Evolutionary conservation across 805 yeast genomes (phyloP).

Genomic region (Clavispora carvajalis): DNA sequence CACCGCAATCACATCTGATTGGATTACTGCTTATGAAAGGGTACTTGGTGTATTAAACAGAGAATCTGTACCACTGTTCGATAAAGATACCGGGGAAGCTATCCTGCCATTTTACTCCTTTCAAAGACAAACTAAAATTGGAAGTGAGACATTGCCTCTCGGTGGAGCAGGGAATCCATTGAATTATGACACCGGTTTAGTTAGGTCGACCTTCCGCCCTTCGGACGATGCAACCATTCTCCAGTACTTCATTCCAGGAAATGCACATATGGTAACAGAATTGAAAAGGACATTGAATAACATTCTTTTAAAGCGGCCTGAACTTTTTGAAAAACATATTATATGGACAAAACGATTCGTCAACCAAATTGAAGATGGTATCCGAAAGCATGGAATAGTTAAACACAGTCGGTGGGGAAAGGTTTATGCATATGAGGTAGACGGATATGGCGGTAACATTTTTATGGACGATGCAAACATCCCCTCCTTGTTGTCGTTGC

Average conservation of each 20-base stretch:
- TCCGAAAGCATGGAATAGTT: conserved; percentile 59
- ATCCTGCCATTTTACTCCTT: conserved; percentile 55
- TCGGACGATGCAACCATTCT: conserved; percentile 82
- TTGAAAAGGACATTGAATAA: conserved; percentile 31
- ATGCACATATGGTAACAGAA: conserved; percentile 69
- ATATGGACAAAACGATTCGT: conserved; percentile 33
- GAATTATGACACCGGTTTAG: conserved; percentile 58
- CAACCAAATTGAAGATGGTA: conserved; percentile 45
- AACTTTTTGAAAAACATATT: conserved; percentile 1
- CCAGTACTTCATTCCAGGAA: conserved; percentile 82
- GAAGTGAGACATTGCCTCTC: conserved; percentile 76
- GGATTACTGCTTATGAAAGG: conserved; percentile 56
- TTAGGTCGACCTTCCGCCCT: conserved; percentile 83
- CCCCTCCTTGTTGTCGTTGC: conserved; percentile 75
- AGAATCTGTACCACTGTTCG: conserved; percentile 60
- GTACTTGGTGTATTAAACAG: conserved; percentile 49
- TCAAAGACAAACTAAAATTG: conserved; percentile 67
- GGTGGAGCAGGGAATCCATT: conserved; percentile 85
- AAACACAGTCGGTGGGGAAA: conserved; percentile 65
- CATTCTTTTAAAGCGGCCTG: conserved; percentile 14
- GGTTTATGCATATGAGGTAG: conserved; percentile 85
- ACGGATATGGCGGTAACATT: conserved; percentile 70
- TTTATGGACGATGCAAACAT: conserved; percentile 91
- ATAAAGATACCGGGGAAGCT: conserved; percentile 43
- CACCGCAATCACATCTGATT: conserved; percentile 41